Evolutionary conservation across 257 asterid genomes (phyloP), one percentile per base, ranked within the genome.

Genomic region (Haberlea rhodopensis): DNA sequence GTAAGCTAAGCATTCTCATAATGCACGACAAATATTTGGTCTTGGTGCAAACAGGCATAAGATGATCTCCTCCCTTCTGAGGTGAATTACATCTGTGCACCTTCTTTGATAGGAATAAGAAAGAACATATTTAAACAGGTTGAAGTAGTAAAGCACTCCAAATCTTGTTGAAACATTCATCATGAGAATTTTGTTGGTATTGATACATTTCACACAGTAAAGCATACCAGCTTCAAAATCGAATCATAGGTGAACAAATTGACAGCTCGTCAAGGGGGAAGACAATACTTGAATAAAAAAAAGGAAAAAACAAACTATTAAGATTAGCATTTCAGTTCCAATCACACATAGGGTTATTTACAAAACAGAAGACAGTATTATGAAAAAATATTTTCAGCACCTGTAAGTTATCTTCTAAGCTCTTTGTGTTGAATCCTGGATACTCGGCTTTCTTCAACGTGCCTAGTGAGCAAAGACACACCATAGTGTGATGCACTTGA

Each of bases 401-500:
- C 80, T 69, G 73, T 64, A 61, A 62, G 67, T 63, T 58, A 71
- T 85, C 77, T 85, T 67, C 88, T 71, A 56, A 81, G 83, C 70
- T 79, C 77, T 67, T 76, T 76, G 46, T 70, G 84, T 55, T 75
- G 85, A 69, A 73, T 71, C 68, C 76, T 75, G 27, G 89, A 71
- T 61, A 45, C 40, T 57, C 84, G 91, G 48, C 67, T 72, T 15
- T 84, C 86, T 71, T 84, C 96, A 23, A 88, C 74, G 69, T 79
- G 87, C 73, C 94, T 80, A 34, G 95, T 88, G 53, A 86, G 81
- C 85, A 88, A 76, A 18, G 96, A 88, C 51, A 88, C 73, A 23
- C 91, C 87, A 57, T 83, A 84, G 71, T 85, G 87, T 26, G 96
- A 88, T 67, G 89, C 84, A 71, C 95, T 88, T 74, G 96, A 88